Conservation (phyloP, 345 rosid genomes). For the Cardamine resedifolia region DNA sequence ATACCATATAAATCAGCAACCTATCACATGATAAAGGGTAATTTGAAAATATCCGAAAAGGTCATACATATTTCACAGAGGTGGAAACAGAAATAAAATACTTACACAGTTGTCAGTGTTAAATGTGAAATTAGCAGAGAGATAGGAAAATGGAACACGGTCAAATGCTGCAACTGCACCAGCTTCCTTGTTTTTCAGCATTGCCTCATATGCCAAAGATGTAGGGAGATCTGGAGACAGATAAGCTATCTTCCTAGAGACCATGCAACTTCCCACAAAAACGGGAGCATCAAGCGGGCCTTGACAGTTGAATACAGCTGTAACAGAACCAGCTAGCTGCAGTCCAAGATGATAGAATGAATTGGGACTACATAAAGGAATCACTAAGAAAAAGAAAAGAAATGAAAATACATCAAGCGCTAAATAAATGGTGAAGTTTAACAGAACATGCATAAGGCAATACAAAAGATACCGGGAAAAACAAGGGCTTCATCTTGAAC, state of each 20-base stretch:
- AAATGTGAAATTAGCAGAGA: constrained; percentile 94
- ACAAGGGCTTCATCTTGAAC: constrained; percentile 85
- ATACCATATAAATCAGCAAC: constrained; percentile 97
- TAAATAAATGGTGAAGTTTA: neutral
- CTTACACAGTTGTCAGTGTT: constrained; percentile 94
- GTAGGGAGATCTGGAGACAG: constrained; percentile 60
- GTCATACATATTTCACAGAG: constrained; percentile 4
- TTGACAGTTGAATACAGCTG: constrained; percentile 98
- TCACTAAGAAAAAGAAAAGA: neutral
- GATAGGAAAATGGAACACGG: constrained; percentile 92
- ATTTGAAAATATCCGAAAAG: constrained; percentile 11
- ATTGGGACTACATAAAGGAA: constrained; percentile 6
- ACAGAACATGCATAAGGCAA: constrained; percentile 13
- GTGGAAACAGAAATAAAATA: constrained; percentile 25
- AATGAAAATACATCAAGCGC: neutral
- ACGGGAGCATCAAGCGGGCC: constrained; percentile 94
- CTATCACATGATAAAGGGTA: constrained; percentile 42
- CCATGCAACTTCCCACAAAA: constrained; percentile 98
- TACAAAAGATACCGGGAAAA: constrained; percentile 69
- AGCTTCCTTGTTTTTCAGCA: constrained; percentile 88
- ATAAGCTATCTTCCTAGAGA: constrained; percentile 77
- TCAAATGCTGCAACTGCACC: constrained; percentile 99
- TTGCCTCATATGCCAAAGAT: constrained; percentile 79
- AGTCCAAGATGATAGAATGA: constrained; percentile 37
- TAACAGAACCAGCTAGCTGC: constrained; percentile 96